Conservation (phyloP, 192 early-diverging fungal species). For the Coemansia sp. region DNA sequence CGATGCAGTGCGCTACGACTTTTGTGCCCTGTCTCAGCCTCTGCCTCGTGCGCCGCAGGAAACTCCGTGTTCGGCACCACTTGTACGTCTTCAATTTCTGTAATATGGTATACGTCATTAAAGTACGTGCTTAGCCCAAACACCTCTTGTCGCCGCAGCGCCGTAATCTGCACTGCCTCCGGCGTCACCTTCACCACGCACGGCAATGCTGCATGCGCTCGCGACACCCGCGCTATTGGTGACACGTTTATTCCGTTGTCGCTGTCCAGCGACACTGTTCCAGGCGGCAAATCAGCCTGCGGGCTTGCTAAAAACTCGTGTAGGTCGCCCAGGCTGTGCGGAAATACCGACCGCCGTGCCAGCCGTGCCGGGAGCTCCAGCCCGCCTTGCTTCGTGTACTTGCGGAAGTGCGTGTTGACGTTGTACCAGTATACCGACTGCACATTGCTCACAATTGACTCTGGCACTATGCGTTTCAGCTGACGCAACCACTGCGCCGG, state of each 20-base stretch:
- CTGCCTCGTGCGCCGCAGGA: conserved; percentile 15
- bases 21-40: conserved; percentile 14
- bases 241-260: conserved; percentile 63
- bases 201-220: conserved; percentile 63
- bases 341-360: conserved; percentile 68
- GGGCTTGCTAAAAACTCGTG: conserved; percentile 68
- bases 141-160: conserved; percentile 74
- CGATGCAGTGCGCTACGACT: conserved; percentile 40
- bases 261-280: conserved; percentile 72
- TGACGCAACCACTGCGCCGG: conserved; percentile 71
- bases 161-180: conserved; percentile 79
- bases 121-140: conserved; percentile 67
- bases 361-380: conserved; percentile 55
- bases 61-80: conserved; percentile 41
- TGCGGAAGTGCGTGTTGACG: conserved; percentile 74
- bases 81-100: conserved; percentile 72
- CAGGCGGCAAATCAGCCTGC: conserved; percentile 76
- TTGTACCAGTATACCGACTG: conserved; percentile 77
- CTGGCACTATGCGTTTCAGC: conserved; percentile 72
- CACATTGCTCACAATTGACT: conserved; percentile 63
- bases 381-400: conserved; percentile 59
- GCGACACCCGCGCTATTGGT: conserved; percentile 70
- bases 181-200: conserved; percentile 79
- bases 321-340: conserved; percentile 66
- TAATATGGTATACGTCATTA: conserved; percentile 86